phyloP scores from a whole-genome alignment of 2,329 filamentous ascomycete genomes.

The Neofusicoccum cordaticola region DNA sequence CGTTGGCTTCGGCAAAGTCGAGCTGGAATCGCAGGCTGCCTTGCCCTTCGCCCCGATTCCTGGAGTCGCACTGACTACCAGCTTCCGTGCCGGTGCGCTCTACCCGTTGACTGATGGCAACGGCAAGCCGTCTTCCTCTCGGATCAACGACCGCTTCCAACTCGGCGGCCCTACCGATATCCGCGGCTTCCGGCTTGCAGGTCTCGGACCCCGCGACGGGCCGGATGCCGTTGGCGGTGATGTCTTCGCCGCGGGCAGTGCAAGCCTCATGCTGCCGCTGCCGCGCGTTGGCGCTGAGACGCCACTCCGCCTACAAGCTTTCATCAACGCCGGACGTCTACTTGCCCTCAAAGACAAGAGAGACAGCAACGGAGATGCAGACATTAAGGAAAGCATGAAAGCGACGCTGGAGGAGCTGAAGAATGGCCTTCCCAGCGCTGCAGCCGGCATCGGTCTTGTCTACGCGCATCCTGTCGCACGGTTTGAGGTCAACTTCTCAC shows the following conservation, averaged over 20 bases:
- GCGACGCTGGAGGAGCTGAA: conserved; percentile 67
- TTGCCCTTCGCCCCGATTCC: conserved; percentile 67
- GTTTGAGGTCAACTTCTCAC: conserved; percentile 92
- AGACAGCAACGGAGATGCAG: conserved; percentile 39
- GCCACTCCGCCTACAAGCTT: conserved; percentile 82
- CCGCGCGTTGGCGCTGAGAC: conserved; percentile 79
- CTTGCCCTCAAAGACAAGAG: conserved; percentile 62
- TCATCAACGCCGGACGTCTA: conserved; percentile 84
- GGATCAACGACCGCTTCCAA: conserved; percentile 91
- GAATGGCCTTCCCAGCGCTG: conserved; percentile 76
- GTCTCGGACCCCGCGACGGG: conserved; percentile 84
- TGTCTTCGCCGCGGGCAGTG: conserved; percentile 83
- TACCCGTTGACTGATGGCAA: conserved; percentile 72
- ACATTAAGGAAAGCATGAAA: conserved; percentile 55
- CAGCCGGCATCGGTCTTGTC: conserved; percentile 84
- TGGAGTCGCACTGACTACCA: conserved; percentile 78
- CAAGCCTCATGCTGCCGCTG: conserved; percentile 80
- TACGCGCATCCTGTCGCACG: conserved; percentile 92
- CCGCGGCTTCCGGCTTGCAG: conserved; percentile 85
- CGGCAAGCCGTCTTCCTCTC: conserved; percentile 62
- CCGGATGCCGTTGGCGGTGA: conserved; percentile 86
- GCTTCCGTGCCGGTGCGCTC: conserved; percentile 76
- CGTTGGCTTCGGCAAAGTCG: conserved; percentile 91
- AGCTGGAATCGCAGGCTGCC: conserved; percentile 76
- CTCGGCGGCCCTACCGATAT: conserved; percentile 94